These are phyloP conservation scores for Helotiales sp. DNA, from an alignment of 2,329 filamentous ascomycete genomes.

Conservation along the genomic window DNA sequence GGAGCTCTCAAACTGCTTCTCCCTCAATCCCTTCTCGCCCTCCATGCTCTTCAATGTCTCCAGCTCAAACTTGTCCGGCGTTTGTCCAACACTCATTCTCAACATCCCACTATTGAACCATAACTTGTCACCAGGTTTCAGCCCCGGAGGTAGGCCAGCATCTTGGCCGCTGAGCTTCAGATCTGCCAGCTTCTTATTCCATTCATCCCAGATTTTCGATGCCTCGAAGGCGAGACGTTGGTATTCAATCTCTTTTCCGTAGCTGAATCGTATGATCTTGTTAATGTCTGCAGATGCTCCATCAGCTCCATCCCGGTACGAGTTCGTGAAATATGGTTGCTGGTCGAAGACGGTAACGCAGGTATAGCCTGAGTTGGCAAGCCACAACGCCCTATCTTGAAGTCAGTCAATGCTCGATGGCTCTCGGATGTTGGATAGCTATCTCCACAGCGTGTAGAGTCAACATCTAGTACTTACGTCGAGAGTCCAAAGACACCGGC, in stretches of 20 bases:
- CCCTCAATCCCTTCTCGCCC: neutral
- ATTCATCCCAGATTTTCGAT: slow-evolving; percentile 4
- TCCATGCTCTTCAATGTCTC: neutral
- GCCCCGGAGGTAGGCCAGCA: neutral
- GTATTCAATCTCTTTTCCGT: slow-evolving; percentile 37
- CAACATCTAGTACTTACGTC: neutral
- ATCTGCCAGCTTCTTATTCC: slow-evolving; percentile 10
- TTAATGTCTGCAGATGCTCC: slow-evolving; percentile 47
- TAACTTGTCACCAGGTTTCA: slow-evolving; percentile 2
- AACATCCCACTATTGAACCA: slow-evolving; percentile 8
- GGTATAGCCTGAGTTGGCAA: slow-evolving; percentile 43
- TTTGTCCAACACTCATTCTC: neutral
- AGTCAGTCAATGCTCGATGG: neutral
- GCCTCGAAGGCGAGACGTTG: slow-evolving; percentile 20
- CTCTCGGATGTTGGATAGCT: neutral
- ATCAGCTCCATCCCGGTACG: slow-evolving; percentile 43
- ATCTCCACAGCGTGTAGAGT: no score
- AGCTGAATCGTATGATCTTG: slow-evolving; percentile 45
- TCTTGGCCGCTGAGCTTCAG: neutral
- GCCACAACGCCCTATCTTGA: slow-evolving; percentile 39
- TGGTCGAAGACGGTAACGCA: slow-evolving; percentile 50
- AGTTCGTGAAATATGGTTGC: slow-evolving; percentile 42
- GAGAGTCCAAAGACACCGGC: slow-evolving; percentile 42
- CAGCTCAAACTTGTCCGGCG: neutral
- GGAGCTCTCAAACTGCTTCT: neutral